These are phyloP conservation scores for Gnomoniopsis smithogilvyi DNA, from an alignment of 2,329 filamentous ascomycete genomes.

Conservation along the genomic window DNA sequence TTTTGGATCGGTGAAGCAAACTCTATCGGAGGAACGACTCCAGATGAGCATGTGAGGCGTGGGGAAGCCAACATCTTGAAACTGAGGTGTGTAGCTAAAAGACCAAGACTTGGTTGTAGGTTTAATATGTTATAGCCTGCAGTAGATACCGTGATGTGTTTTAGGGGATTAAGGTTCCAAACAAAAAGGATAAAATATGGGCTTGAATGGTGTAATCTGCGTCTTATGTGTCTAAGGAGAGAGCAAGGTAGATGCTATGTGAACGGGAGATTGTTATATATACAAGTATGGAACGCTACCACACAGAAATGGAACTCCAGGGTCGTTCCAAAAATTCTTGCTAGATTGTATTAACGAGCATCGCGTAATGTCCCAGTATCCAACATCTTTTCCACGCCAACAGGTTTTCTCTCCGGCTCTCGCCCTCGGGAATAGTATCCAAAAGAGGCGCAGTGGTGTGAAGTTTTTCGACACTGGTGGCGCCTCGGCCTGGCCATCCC, in stretches of 20 bases:
- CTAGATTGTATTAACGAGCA: not conserved
- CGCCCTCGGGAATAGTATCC: too few species aligned
- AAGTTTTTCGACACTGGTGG: too few species aligned
- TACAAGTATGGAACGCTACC: not conserved
- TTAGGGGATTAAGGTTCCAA: too few species aligned
- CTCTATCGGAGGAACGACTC: not conserved
- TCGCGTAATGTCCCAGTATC: too few species aligned
- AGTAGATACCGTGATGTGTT: too few species aligned
- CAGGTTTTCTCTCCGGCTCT: too few species aligned
- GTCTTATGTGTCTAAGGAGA: not conserved
- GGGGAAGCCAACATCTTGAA: not conserved
- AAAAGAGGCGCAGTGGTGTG: too few species aligned
- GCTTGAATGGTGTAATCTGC: not conserved
- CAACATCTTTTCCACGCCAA: too few species aligned
- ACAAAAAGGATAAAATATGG: not conserved
- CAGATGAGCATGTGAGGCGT: not conserved
- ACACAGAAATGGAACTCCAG: not conserved
- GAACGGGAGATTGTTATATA: not conserved
- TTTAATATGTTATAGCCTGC: not conserved
- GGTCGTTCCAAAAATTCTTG: not conserved
- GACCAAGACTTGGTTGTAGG: not conserved
- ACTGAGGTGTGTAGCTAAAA: not conserved
- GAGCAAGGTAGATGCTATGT: not conserved
- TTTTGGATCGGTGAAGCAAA: not conserved
- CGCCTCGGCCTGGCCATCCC: too few species aligned